Evolutionary conservation across 192 early-diverging fungal species (phyloP).

Genomic region (Lobosporangium transversale): DNA sequence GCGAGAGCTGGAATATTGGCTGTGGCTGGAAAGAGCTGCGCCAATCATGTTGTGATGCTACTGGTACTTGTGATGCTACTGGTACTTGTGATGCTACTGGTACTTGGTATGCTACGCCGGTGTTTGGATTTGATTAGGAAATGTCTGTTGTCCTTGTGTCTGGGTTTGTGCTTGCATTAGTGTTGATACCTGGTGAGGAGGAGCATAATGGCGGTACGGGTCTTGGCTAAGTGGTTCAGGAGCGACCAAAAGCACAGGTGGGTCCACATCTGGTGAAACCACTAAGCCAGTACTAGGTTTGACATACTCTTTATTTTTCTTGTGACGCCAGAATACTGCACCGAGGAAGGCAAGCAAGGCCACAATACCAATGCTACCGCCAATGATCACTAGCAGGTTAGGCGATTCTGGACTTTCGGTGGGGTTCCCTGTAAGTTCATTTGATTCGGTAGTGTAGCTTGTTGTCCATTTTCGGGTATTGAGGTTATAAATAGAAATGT

Average conservation of each 20-base stretch:
- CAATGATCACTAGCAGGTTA: constrained; percentile 12
- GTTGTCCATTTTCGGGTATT: neutral
- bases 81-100: too few species aligned
- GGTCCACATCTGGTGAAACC: too few species aligned
- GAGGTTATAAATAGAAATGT: neutral
- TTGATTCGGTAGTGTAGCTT: neutral
- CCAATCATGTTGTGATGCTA: too few species aligned
- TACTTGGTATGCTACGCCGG: too few species aligned
- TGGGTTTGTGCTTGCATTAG: too few species aligned
- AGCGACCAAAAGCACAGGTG: neutral
- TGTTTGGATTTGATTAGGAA: too few species aligned
- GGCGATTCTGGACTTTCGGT: neutral
- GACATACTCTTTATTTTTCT: neutral
- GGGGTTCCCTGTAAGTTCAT: neutral
- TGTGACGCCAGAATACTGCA: neutral
- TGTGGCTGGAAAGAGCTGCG: too few species aligned
- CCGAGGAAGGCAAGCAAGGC: neutral
- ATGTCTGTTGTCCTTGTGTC: too few species aligned
- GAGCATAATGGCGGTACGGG: neutral
- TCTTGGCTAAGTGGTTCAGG: neutral
- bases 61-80: too few species aligned
- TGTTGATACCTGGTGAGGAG: constrained; percentile 3
- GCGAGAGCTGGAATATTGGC: too few species aligned
- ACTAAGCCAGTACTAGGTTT: too few species aligned
- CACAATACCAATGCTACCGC: constrained; percentile 2